Evolutionary conservation across 2,329 filamentous ascomycete species (phyloP), one percentile per base, ranked within the genome.

Genomic region (Pleoardoris graminearum): DNA sequence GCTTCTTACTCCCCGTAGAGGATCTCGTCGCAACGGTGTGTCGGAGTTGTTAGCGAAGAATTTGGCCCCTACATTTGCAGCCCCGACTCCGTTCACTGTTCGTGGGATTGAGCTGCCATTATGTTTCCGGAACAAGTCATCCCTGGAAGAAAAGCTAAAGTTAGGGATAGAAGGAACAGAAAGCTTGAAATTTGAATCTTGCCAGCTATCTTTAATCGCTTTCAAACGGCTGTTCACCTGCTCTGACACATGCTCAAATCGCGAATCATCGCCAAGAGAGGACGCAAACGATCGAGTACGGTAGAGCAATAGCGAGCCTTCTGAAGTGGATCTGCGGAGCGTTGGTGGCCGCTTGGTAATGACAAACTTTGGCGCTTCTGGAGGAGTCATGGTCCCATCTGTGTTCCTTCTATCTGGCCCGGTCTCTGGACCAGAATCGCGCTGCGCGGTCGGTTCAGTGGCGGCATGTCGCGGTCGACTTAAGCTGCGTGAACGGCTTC

Each of bases 191-290:
- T 86, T 90, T 2, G 91, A 89, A 63, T 96, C 91, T 67, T 91
- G 86, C 56, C 90, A 84, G 67, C 88, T 95, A 69, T 97, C 92
- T 67, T 86, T 89, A 69, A 97, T 89, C 4, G 93, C 93, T 75
- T 96, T 96, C 67, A 94, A 81, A 36, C 93, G 83, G 61, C 89
- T 91, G 65, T 97, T 97, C 60, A 93, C 88, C 77, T 94, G 90
- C 55, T 90, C 88, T 37, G 86, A 84, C 11, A 96, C 85, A 71
- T 94, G 80, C 44, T 88, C 84, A 71, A 94, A 97, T 38, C 87
- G 82, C 33, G 85, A 84, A 63, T 93, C 90, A 67, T 97, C 90
- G 1, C 92, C 92, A 0, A 95, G 80, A 0, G 91, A 95, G 0
- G 91, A 94, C 0, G 88, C 86, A 22, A 86, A 81, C 0, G 92